These are phyloP conservation scores for Fusarium annulatum DNA, from an alignment of 2,329 filamentous ascomycete species.

Conservation along the genomic window DNA sequence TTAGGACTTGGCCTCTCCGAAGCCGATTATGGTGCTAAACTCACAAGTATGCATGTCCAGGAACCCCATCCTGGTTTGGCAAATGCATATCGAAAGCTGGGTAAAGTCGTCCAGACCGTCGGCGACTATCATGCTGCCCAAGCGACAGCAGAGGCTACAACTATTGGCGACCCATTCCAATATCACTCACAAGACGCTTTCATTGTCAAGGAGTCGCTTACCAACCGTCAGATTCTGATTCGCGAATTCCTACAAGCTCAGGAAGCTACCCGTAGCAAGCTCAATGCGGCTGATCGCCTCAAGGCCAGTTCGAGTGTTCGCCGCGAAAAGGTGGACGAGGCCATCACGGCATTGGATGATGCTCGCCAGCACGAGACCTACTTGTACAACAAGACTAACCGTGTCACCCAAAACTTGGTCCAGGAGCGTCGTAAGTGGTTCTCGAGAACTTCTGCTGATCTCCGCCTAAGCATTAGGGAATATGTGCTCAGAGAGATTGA, in stretches of 20 bases:
- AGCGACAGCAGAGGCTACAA: constrained; percentile 95
- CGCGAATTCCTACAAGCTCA: constrained; percentile 94
- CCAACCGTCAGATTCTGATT: constrained; percentile 95
- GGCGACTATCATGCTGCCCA: constrained; percentile 97
- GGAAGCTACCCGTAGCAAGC: constrained; percentile 82
- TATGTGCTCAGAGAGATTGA: constrained; percentile 96
- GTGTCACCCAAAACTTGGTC: constrained; percentile 89
- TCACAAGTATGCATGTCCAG: constrained; percentile 87
- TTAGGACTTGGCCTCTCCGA: constrained; percentile 92
- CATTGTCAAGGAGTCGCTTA: constrained; percentile 97
- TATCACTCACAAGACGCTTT: constrained; percentile 97
- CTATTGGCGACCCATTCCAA: constrained; percentile 90
- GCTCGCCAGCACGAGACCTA: constrained; percentile 84
- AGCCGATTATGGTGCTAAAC: constrained; percentile 91
- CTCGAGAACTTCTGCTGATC: constrained; percentile 82
- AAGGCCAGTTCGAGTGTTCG: constrained; percentile 89
- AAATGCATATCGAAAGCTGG: constrained; percentile 93
- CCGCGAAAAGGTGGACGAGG: constrained; percentile 96
- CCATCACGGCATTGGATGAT: constrained; percentile 90
- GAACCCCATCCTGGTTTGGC: constrained; percentile 89
- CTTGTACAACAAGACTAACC: constrained; percentile 84
- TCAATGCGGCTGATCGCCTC: constrained; percentile 87
- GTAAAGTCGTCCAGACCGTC: constrained; percentile 90
- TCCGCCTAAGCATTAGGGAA: constrained; percentile 86
- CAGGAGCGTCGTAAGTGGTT: constrained; percentile 94